These are phyloP conservation scores for Dendrobium chrysotoxum DNA, from an alignment of 106 monocot genomes.

Conservation along the genomic window DNA sequence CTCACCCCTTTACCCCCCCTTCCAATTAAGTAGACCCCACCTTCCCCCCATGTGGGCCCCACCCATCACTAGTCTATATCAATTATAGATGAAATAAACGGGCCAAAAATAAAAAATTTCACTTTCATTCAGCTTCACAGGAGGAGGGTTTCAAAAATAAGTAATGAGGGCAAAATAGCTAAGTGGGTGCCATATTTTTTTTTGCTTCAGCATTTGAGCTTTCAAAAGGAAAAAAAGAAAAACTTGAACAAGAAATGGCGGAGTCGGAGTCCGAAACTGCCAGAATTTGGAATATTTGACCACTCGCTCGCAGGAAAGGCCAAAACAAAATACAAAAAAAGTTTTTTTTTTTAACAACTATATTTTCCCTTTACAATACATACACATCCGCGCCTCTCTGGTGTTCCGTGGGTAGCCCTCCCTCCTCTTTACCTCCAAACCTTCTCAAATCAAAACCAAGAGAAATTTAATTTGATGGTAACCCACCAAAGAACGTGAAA, in stretches of 20 bases:
- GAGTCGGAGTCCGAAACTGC: background rate
- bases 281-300: conserved; percentile 3
- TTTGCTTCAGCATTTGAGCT: too few relatives aligned
- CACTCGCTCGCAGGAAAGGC: background rate
- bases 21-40: too few relatives aligned
- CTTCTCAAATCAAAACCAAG: background rate
- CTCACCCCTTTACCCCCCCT: too few relatives aligned
- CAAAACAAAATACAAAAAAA: background rate
- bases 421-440: too few relatives aligned
- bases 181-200: too few relatives aligned
- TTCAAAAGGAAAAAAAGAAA: too few relatives aligned
- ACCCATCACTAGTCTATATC: too few relatives aligned
- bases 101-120: too few relatives aligned
- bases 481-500: background rate
- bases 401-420: background rate
- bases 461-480: background rate
- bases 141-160: background rate
- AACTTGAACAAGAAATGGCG: background rate
- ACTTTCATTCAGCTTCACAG: too few relatives aligned
- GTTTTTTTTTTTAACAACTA: background rate
- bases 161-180: too few relatives aligned
- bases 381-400: conserved; percentile 1
- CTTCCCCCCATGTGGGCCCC: too few relatives aligned
- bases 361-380: background rate
- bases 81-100: too few relatives aligned